Percentiles rank a stretch among this genome's conserved stretches.
phyloP scores from a whole-genome alignment of 2,329 filamentous ascomycete genomes.

The Aaosphaeria pasadenensis region DNA sequence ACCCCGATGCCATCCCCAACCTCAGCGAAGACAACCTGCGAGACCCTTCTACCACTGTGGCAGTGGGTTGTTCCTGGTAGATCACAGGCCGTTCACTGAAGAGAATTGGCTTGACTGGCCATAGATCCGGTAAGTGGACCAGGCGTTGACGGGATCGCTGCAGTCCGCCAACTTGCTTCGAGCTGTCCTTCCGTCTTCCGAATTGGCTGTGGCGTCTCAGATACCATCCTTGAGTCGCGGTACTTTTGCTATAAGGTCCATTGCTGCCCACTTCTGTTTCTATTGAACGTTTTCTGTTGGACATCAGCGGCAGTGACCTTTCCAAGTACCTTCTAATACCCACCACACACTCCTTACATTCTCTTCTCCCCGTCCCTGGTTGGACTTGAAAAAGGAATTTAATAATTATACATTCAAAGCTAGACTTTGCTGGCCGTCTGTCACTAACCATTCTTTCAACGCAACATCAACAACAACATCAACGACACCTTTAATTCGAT shows the following conservation, averaged over 20 bases:
- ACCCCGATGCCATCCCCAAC: slow-evolving; percentile 26
- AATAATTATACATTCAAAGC: slow-evolving; percentile 34
- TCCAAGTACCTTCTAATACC: slow-evolving; percentile 34
- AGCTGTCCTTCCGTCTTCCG: slow-evolving; percentile 34
- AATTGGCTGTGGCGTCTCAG: slow-evolving; percentile 38
- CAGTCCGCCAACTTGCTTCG: slow-evolving; percentile 26
- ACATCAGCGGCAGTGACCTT: slow-evolving; percentile 30
- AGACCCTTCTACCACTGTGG: slow-evolving; percentile 15
- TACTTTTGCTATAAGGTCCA: slow-evolving; percentile 34
- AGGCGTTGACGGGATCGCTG: slow-evolving; percentile 30
- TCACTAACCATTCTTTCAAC: slow-evolving; percentile 8
- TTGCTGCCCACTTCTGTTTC: slow-evolving; percentile 37
- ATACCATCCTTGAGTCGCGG: slow-evolving; percentile 25
- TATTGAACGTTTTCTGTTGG: slow-evolving; percentile 34
- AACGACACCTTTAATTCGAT: slow-evolving; percentile 25
- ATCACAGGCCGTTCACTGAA: slow-evolving; percentile 27
- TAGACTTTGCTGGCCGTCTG: slow-evolving; percentile 37
- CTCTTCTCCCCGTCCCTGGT: slow-evolving; percentile 38
- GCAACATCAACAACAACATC: slow-evolving; percentile 8
- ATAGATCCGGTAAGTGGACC: slow-evolving; percentile 26
- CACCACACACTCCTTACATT: slow-evolving; percentile 30
- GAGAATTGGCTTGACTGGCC: slow-evolving; percentile 30
- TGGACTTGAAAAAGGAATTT: slow-evolving; percentile 35
- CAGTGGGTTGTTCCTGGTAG: slow-evolving; percentile 20
- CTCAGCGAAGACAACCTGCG: slow-evolving; percentile 12